Conservation (phyloP, 306 rosid genomes). For the Begonia loranthoides region DNA sequence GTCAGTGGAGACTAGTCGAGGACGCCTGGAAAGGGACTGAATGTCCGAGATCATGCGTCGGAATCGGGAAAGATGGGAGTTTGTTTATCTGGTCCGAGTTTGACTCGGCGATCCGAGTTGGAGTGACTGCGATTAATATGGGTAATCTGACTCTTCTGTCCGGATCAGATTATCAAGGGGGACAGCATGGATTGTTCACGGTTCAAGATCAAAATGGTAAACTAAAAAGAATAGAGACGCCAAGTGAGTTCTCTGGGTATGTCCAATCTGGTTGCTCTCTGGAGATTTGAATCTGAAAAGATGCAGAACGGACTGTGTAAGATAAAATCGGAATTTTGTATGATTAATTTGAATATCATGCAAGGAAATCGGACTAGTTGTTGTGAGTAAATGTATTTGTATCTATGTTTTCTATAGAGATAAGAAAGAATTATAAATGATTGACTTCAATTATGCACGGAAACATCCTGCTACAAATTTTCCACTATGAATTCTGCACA, state of each 20-base stretch:
- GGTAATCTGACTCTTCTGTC: too few species aligned
- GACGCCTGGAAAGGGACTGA: constrained; percentile 18
- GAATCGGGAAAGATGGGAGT: constrained; percentile 30
- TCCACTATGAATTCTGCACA: too few species aligned
- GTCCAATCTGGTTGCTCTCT: constrained; percentile 53
- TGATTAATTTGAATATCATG: too few species aligned
- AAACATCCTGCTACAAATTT: too few species aligned
- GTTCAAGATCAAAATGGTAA: constrained; percentile 12
- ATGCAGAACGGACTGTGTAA: too few species aligned
- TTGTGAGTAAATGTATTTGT: too few species aligned
- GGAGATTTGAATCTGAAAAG: constrained; percentile 20
- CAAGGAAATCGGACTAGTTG: too few species aligned
- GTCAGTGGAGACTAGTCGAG: constrained; percentile 35
- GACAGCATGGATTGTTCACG: constrained; percentile 27
- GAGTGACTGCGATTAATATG: too few species aligned
- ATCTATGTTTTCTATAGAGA: too few species aligned
- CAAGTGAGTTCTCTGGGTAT: constrained; percentile 26
- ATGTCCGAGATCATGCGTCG: constrained; percentile 48
- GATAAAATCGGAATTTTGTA: too few species aligned
- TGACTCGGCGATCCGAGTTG: constrained; percentile 20
- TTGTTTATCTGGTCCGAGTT: constrained; percentile 22
- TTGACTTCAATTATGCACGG: too few species aligned
- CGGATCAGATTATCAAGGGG: constrained; percentile 27
- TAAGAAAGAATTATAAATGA: too few species aligned
- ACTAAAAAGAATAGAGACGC: constrained; percentile 10